Percentiles rank a stretch among this genome's conserved stretches.
phyloP scores from a whole-genome alignment of 164 flowering plant genomes.

The Chimonanthus praecox region DNA sequence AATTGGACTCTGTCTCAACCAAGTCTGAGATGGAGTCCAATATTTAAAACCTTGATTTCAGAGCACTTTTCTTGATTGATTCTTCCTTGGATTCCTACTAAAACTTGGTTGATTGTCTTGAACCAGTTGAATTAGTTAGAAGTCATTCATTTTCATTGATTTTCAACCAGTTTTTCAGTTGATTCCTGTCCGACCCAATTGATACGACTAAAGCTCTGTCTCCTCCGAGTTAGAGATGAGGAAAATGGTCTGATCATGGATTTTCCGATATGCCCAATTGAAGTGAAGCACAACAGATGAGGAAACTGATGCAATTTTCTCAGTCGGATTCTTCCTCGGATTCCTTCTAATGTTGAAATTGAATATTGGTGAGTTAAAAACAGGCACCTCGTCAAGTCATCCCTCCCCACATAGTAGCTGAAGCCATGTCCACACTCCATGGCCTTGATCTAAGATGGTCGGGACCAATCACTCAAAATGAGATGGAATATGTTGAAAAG shows the following conservation, averaged over 20 bases:
- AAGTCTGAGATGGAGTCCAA: too few species aligned
- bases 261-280: neutral
- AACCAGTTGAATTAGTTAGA: too few species aligned
- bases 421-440: slow-evolving; percentile 78
- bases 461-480: slow-evolving; percentile 73
- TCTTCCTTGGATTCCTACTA: too few species aligned
- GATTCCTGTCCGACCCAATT: too few species aligned
- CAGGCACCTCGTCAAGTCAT: slow-evolving; percentile 63
- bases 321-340: neutral
- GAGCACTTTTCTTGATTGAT: too few species aligned
- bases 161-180: too few species aligned
- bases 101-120: too few species aligned
- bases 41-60: too few species aligned
- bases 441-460: slow-evolving; percentile 77
- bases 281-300: neutral
- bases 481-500: slow-evolving; percentile 71
- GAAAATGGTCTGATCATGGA: neutral
- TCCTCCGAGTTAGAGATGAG: neutral
- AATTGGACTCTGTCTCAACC: too few species aligned
- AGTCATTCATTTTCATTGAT: too few species aligned
- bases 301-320: neutral
- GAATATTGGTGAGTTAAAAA: neutral
- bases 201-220: neutral
- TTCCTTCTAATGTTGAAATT: neutral
- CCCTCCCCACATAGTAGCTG: slow-evolving; percentile 73